phyloP scores from a whole-genome alignment of 2,329 filamentous ascomycete species.

The Diaporthe eres region DNA sequence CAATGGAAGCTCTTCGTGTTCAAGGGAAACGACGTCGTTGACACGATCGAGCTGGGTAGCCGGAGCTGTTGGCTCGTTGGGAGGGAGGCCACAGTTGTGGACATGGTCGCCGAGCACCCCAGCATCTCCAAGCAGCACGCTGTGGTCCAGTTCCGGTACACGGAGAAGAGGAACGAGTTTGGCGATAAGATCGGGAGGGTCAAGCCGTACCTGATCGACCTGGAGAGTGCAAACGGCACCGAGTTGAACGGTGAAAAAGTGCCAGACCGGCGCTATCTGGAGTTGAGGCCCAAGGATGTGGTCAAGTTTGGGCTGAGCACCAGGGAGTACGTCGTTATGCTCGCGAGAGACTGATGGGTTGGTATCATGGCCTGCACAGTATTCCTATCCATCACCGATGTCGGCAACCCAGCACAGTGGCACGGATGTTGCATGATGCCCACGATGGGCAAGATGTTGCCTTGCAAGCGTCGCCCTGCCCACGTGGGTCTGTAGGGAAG shows the following conservation, averaged over 20 bases:
- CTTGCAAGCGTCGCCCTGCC: conserved; percentile 1
- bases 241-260: conserved; percentile 82
- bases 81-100: conserved; percentile 83
- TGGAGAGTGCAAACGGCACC: conserved; percentile 95
- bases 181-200: conserved; percentile 86
- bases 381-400: not conserved
- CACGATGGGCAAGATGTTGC: not conserved
- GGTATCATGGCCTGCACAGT: not conserved
- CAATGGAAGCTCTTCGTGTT: conserved; percentile 95
- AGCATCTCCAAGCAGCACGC: conserved; percentile 97
- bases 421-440: conserved; percentile 6
- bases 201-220: conserved; percentile 90
- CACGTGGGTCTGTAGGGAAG: conserved; percentile 10
- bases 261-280: conserved; percentile 84
- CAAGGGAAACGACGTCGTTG: conserved; percentile 84
- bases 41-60: conserved; percentile 81
- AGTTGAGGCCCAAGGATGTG: conserved; percentile 90
- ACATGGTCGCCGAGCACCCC: conserved; percentile 88
- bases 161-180: conserved; percentile 86
- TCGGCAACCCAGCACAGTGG: not conserved
- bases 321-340: conserved; percentile 96
- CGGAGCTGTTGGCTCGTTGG: conserved; percentile 94
- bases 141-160: conserved; percentile 91
- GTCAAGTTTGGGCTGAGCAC: conserved; percentile 89
- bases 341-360: conserved; percentile 63